Percentiles rank a stretch among this genome's conserved stretches.
phyloP scores from a whole-genome alignment of 2,329 filamentous ascomycete genomes.

The Sclerotiophoma versabilis region DNA sequence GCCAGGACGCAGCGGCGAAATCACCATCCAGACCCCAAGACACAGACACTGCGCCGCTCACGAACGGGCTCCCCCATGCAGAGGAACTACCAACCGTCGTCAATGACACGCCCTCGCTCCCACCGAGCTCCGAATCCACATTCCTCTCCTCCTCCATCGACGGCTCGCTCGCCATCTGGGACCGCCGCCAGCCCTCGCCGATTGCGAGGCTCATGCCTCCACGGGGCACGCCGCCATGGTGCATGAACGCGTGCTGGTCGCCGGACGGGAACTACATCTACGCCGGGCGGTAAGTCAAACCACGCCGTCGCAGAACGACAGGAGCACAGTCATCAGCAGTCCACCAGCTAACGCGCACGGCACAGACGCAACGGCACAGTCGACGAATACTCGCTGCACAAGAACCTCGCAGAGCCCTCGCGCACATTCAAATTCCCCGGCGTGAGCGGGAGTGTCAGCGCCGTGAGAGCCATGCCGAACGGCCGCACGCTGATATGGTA shows the following conservation, averaged over 20 bases:
- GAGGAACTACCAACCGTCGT: conserved; percentile 50
- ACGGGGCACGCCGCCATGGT: conserved; percentile 87
- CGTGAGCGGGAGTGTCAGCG: conserved; percentile 88
- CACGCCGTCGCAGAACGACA: no score
- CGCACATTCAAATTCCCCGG: conserved; percentile 86
- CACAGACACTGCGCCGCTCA: conserved; percentile 23
- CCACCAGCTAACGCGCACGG: background rate
- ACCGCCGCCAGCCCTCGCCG: conserved; percentile 76
- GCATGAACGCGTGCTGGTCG: conserved; percentile 96
- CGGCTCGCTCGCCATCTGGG: conserved; percentile 92
- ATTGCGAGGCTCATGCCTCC: conserved; percentile 80
- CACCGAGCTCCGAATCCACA: conserved; percentile 61
- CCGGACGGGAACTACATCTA: conserved; percentile 96
- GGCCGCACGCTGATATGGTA: conserved; percentile 88
- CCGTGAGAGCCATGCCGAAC: conserved; percentile 89
- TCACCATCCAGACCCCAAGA: conserved; percentile 16
- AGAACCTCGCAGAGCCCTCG: conserved; percentile 75
- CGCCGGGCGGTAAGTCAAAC: conserved; percentile 67
- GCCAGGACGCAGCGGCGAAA: background rate
- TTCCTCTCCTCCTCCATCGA: conserved; percentile 91
- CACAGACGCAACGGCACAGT: conserved; percentile 81
- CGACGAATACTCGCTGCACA: conserved; percentile 90
- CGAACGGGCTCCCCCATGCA: conserved; percentile 61
- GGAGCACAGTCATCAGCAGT: no score
- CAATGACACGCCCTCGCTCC: conserved; percentile 36